These are phyloP conservation scores for Anisodus acutangulus DNA, from an alignment of 257 asterid species.

Conservation along the genomic window DNA sequence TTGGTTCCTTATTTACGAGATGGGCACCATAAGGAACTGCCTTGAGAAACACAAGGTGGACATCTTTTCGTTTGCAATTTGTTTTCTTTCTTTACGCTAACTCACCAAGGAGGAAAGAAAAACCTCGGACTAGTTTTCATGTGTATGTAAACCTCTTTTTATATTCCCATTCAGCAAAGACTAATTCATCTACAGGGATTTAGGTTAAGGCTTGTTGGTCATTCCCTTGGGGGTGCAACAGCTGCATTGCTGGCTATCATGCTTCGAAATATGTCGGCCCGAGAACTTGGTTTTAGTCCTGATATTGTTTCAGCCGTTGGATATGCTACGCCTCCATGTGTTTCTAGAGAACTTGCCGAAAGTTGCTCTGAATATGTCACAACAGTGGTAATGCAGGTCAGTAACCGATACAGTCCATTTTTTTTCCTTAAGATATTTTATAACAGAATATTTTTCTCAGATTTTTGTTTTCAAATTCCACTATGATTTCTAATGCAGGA, in stretches of 20 bases:
- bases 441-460: neutral
- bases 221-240: constrained; percentile 94
- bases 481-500: constrained; percentile 51
- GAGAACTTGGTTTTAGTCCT: constrained; percentile 89
- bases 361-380: constrained; percentile 80
- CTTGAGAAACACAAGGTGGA: constrained; percentile 80
- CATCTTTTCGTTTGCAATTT: constrained; percentile 10
- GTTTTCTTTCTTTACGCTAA: neutral
- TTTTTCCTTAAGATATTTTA: neutral
- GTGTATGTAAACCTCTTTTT: neutral
- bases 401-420: neutral
- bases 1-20: constrained; percentile 82
- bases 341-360: constrained; percentile 87
- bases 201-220: constrained; percentile 99
- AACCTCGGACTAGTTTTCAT: neutral
- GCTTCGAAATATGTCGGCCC: constrained; percentile 68
- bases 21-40: constrained; percentile 69
- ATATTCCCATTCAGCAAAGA: constrained; percentile 30
- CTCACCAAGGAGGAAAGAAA: neutral
- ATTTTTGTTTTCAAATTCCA: constrained; percentile 3
- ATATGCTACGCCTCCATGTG: constrained; percentile 92
- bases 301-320: constrained; percentile 80
- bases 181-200: constrained; percentile 87
- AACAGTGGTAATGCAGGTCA: constrained; percentile 93
- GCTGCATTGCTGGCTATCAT: constrained; percentile 92